Evolutionary conservation across 371 early-diverging fungal genomes (phyloP).

Genomic region (Rhizopus stolonifer): DNA sequence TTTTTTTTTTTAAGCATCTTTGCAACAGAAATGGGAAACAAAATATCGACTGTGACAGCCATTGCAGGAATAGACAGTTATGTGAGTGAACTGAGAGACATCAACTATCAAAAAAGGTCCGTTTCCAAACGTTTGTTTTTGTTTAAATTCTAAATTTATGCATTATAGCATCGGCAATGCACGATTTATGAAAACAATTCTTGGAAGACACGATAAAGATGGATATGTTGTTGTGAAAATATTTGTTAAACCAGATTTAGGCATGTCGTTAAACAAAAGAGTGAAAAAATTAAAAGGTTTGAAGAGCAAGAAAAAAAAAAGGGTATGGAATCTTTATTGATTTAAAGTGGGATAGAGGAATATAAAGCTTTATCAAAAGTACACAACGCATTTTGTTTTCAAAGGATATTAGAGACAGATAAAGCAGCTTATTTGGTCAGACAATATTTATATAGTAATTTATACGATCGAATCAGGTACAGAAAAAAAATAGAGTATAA

Average conservation of each 20-base stretch:
- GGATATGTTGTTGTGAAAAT: constrained; percentile 86
- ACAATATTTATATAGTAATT: constrained; percentile 82
- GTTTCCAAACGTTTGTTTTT: background rate
- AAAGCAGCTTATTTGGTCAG: constrained; percentile 87
- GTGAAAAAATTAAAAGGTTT: constrained; percentile 63
- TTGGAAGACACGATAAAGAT: constrained; percentile 70
- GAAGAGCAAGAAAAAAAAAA: no score
- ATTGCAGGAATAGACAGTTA: constrained; percentile 70
- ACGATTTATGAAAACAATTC: constrained; percentile 92
- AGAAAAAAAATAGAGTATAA: no score
- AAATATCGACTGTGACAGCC: constrained; percentile 64
- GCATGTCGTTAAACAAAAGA: constrained; percentile 59
- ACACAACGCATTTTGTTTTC: constrained; percentile 80
- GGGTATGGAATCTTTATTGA: background rate
- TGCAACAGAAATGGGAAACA: constrained; percentile 65
- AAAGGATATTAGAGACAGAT: constrained; percentile 84
- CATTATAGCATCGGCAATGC: constrained; percentile 77
- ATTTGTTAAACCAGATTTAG: constrained; percentile 83
- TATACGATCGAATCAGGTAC: constrained; percentile 96
- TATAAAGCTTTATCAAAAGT: constrained; percentile 63
- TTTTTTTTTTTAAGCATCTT: no score
- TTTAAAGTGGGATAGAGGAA: constrained; percentile 50
- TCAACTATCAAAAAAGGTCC: constrained; percentile 74
- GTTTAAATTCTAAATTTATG: constrained; percentile 5
- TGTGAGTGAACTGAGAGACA: constrained; percentile 71